Evolutionary conservation across 306 rosid species (phyloP).

Genomic region (Quercus alba): DNA sequence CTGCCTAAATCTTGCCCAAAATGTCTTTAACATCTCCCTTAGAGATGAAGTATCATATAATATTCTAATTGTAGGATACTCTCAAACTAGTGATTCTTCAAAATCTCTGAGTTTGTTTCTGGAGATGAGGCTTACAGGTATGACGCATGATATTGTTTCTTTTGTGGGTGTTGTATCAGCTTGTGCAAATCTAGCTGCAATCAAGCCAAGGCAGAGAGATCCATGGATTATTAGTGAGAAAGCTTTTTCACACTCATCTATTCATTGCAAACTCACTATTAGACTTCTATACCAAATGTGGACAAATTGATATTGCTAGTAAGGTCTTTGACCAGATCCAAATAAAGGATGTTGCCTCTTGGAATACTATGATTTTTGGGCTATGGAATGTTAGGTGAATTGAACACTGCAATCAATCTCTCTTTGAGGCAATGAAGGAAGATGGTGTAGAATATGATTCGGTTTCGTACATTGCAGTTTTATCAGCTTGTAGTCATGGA

Average conservation of each 20-base stretch:
- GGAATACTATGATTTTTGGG: constrained; percentile 98
- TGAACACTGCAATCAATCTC: constrained; percentile 59
- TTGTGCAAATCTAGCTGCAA: constrained; percentile 67
- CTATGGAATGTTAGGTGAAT: constrained; percentile 79
- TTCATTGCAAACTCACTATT: constrained; percentile 68
- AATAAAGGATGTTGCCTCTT: constrained; percentile 70
- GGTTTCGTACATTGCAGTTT: constrained; percentile 78
- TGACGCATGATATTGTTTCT: constrained; percentile 64
- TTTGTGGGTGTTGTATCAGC: constrained; percentile 80
- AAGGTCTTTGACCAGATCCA: constrained; percentile 62
- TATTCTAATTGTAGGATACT: constrained; percentile 70
- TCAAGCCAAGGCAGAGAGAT: constrained; percentile 82
- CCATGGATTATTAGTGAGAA: constrained; percentile 61
- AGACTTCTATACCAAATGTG: constrained; percentile 85
- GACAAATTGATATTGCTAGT: constrained; percentile 64
- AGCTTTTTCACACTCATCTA: constrained; percentile 51
- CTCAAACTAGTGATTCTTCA: constrained; percentile 55
- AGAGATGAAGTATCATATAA: constrained; percentile 76
- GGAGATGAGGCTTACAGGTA: constrained; percentile 60
- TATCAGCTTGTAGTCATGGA: constrained; percentile 90
- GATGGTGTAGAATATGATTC: constrained; percentile 61
- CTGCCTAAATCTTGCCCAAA: constrained; percentile 51
- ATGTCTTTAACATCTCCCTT: constrained; percentile 56
- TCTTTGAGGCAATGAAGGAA: constrained; percentile 69
- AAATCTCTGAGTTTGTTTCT: constrained; percentile 63